phyloP scores from a whole-genome alignment of 1,284 basidiomycete genomes.

The Austroboletus niveus region DNA sequence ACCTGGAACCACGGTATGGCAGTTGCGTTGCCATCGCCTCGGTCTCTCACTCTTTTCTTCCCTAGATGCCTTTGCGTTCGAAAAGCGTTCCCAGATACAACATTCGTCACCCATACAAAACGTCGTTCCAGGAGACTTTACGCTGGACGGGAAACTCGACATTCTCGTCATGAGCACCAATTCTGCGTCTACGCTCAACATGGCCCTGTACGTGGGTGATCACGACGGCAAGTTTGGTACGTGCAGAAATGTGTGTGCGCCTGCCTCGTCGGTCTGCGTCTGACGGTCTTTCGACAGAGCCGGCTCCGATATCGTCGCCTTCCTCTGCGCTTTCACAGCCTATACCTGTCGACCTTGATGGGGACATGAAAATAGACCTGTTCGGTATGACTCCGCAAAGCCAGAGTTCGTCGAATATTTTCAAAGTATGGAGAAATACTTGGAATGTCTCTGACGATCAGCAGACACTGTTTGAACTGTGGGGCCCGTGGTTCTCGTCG shows the following conservation, averaged over 20 bases:
- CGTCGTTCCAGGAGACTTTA: conserved; percentile 90
- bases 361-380: conserved; percentile 87
- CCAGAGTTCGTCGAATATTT: conserved; percentile 36
- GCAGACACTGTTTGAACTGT: conserved; percentile 62
- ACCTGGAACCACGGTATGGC: conserved; percentile 80
- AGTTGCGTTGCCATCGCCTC: not conserved
- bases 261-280: not conserved
- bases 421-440: conserved; percentile 75
- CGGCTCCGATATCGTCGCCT: conserved; percentile 51
- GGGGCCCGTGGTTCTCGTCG: conserved; percentile 17
- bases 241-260: conserved; percentile 20
- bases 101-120: conserved; percentile 65
- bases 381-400: conserved; percentile 60
- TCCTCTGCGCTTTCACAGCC: conserved; percentile 77
- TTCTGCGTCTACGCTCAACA: conserved; percentile 50
- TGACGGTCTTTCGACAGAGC: conserved; percentile 31
- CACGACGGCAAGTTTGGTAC: conserved; percentile 68
- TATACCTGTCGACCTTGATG: conserved; percentile 82
- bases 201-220: conserved; percentile 67
- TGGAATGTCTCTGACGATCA: conserved; percentile 61
- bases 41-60: not conserved
- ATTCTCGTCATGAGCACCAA: conserved; percentile 81
- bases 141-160: conserved; percentile 89
- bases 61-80: conserved; percentile 62
- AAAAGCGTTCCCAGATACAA: conserved; percentile 51